Conservation (phyloP, 306 rosid species). For the Glycyrrhiza uralensis region DNA sequence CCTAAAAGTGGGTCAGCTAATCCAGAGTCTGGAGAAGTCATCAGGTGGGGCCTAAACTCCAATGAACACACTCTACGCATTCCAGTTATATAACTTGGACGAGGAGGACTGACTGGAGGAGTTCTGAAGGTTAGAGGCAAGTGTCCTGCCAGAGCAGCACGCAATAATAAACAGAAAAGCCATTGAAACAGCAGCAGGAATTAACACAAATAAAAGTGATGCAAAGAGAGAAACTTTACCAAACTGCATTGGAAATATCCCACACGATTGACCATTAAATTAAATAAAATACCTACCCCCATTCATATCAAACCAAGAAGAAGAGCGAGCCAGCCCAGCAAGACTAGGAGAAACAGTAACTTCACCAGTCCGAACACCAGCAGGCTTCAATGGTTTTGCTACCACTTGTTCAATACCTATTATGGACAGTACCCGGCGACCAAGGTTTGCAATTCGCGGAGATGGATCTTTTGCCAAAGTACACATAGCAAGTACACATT, state of each 20-base stretch:
- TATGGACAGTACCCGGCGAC: conserved; percentile 82
- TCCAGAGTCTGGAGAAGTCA: conserved; percentile 88
- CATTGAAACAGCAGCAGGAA: background rate
- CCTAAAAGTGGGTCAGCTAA: conserved; percentile 92
- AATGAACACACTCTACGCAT: conserved; percentile 92
- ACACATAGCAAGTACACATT: conserved; percentile 86
- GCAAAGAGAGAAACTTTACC: conserved; percentile 8
- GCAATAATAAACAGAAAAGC: conserved; percentile 3
- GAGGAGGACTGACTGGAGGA: conserved; percentile 99
- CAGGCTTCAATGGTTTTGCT: conserved; percentile 67
- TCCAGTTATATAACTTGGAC: conserved; percentile 74
- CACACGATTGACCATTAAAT: background rate
- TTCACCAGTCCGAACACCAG: conserved; percentile 51
- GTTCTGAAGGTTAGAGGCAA: conserved; percentile 87
- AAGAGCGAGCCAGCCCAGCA: conserved; percentile 83
- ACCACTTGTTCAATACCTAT: conserved; percentile 94
- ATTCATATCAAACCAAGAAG: conserved; percentile 97
- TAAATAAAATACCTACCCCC: conserved; percentile 54
- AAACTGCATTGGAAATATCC: background rate
- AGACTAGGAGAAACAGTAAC: conserved; percentile 44
- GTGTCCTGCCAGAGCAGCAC: conserved; percentile 58
- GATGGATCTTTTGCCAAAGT: conserved; percentile 96
- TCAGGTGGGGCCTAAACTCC: conserved; percentile 87
- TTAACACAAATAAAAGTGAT: background rate
- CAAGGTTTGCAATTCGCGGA: conserved; percentile 85